Percentiles rank a stretch among this genome's conserved stretches.
These are phyloP conservation scores for Myochromella boudieri DNA, from an alignment of 768 basidiomycete genomes.

Conservation along the genomic window DNA sequence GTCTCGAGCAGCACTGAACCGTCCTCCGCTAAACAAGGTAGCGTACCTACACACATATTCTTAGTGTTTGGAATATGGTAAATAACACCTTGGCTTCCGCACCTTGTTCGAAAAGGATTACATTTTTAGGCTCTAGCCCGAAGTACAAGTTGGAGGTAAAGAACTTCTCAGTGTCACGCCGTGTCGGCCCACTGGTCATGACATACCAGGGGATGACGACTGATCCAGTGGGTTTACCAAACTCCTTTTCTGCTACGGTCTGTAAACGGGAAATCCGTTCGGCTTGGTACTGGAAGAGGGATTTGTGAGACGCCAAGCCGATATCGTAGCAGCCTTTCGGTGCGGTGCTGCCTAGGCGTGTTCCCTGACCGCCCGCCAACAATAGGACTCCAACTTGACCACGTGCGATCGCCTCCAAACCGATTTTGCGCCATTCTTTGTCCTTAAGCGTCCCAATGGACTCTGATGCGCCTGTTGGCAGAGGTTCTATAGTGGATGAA, in stretches of 20 bases:
- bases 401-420: slow-evolving; percentile 76
- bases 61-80: slow-evolving; percentile 7
- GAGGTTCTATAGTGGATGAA: slow-evolving; percentile 61
- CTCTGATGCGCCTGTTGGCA: slow-evolving; percentile 76
- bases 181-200: slow-evolving; percentile 98
- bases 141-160: slow-evolving; percentile 79
- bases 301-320: slow-evolving; percentile 88
- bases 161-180: slow-evolving; percentile 81
- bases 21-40: slow-evolving; percentile 92
- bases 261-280: slow-evolving; percentile 90
- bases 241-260: slow-evolving; percentile 62
- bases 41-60: slow-evolving; percentile 61
- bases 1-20: slow-evolving; percentile 91
- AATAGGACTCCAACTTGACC: slow-evolving; percentile 93
- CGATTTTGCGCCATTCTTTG: slow-evolving; percentile 72
- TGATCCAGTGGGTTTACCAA: slow-evolving; percentile 50
- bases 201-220: slow-evolving; percentile 95
- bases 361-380: slow-evolving; percentile 98
- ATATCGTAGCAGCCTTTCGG: slow-evolving; percentile 99
- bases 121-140: slow-evolving; percentile 75
- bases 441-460: slow-evolving; percentile 60
- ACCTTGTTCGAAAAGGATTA: slow-evolving; percentile 98
- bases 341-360: slow-evolving; percentile 84
- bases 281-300: slow-evolving; percentile 97
- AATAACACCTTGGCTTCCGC: slow-evolving; percentile 18